Base-by-base conservation (phyloP, 2,329 filamentous ascomycete species). In the Beauveria brongniartii region DNA sequence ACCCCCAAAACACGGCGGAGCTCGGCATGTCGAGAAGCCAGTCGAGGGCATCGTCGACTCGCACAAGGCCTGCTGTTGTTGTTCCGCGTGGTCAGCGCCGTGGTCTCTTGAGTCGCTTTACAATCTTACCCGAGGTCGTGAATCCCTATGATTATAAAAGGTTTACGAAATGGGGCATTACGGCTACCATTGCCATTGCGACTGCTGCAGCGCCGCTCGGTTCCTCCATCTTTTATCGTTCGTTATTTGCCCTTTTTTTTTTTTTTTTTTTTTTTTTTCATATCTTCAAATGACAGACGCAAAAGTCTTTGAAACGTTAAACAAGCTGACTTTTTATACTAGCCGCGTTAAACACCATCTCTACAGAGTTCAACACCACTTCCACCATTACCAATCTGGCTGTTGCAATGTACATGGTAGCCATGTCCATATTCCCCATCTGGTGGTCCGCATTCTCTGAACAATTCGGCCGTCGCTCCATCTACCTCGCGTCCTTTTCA, bases 401-500 rank as follows among this genome's bases (percentile, higher is more conserved):
- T 12, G 54, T 61, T 18, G 59, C 59, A 24, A 50, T 61, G 44
- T 61, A 61, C 69, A 89, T 91, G 87, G 76, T 91, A 2, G 75
- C 80, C 64, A 89, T 91, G 87, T 82, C 83, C 37, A 88, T 91
- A 28, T 91, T 90, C 65, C 89, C 89, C 0, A 76, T 92, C 1
- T 92, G 88, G 88, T 92, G 87, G 87, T 89, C 85, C 0, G 85
- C 85, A 1, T 90, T 91, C 67, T 89, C 86, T n/a, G 89, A 92
- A 65, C 77, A 74, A 0, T 68, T 81, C 0, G 89, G 89, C 5
- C 81, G 89, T 43, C 81, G 89, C 30, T 86, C 83, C 7, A 87
- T 92, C 64, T 91, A 91, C 68, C 72, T 92, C 10, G 72, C 80
- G 16, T 90, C 87, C 0, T 91, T 91, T 71, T 70, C 78, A 10